A percentile compares a stretch with the other conserved stretches of the same genome.
Evolutionary conservation across 176 grass and related monocot genomes (phyloP).

Genomic region (Chrysopogon serrulatus): DNA sequence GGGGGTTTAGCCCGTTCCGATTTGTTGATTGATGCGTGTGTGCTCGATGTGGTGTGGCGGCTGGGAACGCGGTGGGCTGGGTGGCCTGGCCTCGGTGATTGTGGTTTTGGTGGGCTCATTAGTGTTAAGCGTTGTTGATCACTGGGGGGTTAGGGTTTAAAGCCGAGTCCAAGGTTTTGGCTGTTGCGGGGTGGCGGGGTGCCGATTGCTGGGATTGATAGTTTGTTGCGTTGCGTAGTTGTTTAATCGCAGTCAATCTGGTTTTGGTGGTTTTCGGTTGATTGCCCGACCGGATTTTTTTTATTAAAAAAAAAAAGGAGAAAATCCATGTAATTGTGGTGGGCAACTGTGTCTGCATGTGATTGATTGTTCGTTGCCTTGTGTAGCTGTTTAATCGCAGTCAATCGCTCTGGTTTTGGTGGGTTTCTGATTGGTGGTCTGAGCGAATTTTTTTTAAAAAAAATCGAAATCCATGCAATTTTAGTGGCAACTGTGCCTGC

Average conservation of each 20-base stretch:
- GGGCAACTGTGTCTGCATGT: neutral
- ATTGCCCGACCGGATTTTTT: neutral
- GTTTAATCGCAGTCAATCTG: neutral
- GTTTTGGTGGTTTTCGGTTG: neutral
- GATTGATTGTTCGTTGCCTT: too few relatives aligned
- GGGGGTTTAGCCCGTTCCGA: neutral
- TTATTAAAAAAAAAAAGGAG: neutral
- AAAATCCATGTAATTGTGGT: neutral
- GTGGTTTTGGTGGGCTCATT: neutral
- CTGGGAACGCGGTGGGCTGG: neutral
- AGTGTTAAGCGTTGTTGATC: conserved; percentile 24
- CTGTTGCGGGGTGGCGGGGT: neutral
- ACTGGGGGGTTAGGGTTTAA: conserved; percentile 39
- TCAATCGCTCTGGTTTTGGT: neutral
- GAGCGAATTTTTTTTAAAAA: neutral
- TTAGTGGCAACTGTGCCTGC: neutral
- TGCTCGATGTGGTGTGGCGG: neutral
- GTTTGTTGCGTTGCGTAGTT: neutral
- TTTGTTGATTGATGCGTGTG: neutral
- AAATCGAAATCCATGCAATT: neutral
- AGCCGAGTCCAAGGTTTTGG: neutral
- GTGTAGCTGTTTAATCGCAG: neutral
- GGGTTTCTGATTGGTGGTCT: neutral
- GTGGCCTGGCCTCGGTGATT: neutral
- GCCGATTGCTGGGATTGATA: neutral